Conservation (phyloP, 2,329 filamentous ascomycete genomes). For the Ceratocystis papillata region DNA sequence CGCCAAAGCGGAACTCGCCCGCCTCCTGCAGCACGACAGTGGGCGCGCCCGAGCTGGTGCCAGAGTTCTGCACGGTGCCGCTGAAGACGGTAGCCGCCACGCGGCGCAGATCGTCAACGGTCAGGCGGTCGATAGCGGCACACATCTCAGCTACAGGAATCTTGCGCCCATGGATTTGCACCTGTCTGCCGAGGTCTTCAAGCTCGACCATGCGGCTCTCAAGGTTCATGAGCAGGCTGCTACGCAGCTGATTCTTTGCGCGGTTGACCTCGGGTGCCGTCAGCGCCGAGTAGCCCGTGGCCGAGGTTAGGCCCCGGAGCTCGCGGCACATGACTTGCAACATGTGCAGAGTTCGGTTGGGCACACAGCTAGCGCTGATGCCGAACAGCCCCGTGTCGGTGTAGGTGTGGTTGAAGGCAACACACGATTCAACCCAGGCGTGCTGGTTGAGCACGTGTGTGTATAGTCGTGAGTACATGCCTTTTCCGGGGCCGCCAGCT, state of each 20-base stretch:
- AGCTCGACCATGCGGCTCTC: conserved; percentile 96
- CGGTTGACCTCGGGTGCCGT: conserved; percentile 69
- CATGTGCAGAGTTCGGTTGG: conserved; percentile 68
- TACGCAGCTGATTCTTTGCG: conserved; percentile 93
- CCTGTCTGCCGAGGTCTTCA: conserved; percentile 86
- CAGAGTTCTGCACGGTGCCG: conserved; percentile 63
- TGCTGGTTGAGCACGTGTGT: conserved; percentile 97
- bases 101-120: conserved; percentile 65
- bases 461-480: conserved; percentile 97
- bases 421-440: conserved; percentile 91
- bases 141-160: conserved; percentile 93
- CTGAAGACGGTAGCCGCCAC: conserved; percentile 71
- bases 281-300: conserved; percentile 62
- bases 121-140: conserved; percentile 68
- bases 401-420: conserved; percentile 96
- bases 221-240: conserved; percentile 88
- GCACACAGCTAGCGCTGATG: conserved; percentile 76
- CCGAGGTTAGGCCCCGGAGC: conserved; percentile 64
- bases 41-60: conserved; percentile 71
- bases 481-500: conserved; percentile 91
- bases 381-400: conserved; percentile 92
- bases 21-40: conserved; percentile 94
- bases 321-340: conserved; percentile 93
- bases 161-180: conserved; percentile 92
- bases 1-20: conserved; percentile 43